These are phyloP conservation scores for Hura crepitans DNA, from an alignment of 441 rosid genomes.

Conservation along the genomic window DNA sequence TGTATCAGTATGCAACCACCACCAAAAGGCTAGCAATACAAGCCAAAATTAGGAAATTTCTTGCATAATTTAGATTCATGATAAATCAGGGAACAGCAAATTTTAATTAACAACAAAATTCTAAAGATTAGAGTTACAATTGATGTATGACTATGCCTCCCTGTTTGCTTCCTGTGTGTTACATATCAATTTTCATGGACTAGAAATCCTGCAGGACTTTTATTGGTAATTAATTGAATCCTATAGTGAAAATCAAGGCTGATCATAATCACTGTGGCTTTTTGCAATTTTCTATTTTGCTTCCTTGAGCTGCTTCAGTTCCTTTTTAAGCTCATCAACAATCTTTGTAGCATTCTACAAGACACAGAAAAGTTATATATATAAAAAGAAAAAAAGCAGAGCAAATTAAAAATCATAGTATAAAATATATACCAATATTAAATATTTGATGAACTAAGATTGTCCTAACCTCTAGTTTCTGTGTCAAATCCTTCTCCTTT, in stretches of 20 bases:
- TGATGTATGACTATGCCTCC: neutral
- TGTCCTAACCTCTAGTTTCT: constrained; percentile 34
- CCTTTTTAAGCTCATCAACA: constrained; percentile 32
- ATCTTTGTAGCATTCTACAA: constrained; percentile 34
- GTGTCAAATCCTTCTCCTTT: constrained; percentile 26
- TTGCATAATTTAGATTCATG: no score
- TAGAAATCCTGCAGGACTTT: neutral
- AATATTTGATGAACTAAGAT: neutral
- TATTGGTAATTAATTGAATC: no score
- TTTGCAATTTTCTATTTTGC: neutral
- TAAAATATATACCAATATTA: neutral
- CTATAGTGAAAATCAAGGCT: no score
- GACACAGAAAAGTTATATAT: no score
- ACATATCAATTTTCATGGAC: neutral
- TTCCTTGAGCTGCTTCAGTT: constrained; percentile 31
- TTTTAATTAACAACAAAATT: neutral
- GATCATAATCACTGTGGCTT: neutral
- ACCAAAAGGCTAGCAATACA: no score
- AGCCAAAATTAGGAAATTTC: no score
- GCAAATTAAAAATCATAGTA: no score
- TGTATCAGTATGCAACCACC: no score
- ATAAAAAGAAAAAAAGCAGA: no score
- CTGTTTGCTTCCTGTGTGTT: neutral
- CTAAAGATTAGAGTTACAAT: neutral
- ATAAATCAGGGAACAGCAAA: neutral